Conservation (phyloP, 106 monocot genomes). For the Apostasia shenzhenica region DNA sequence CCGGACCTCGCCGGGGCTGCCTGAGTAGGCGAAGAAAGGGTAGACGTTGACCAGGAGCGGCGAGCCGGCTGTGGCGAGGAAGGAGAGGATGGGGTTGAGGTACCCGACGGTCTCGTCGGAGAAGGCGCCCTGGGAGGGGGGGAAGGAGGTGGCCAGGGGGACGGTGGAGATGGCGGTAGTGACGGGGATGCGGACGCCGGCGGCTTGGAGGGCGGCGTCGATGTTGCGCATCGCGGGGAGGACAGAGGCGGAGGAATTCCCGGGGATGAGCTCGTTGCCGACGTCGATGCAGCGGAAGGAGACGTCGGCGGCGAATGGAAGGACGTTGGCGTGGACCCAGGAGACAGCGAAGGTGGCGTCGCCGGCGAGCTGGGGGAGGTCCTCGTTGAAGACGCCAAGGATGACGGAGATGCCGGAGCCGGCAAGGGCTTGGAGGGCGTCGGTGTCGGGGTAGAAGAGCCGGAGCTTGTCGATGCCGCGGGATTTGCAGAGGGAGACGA, state of each 20-base stretch:
- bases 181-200: constrained; percentile 11
- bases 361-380: constrained; percentile 18
- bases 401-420: constrained; percentile 17
- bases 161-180: constrained; percentile 10
- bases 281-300: constrained; percentile 42
- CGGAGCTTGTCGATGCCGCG: constrained; percentile 19
- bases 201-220: constrained; percentile 2
- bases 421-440: constrained; percentile 11
- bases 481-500: constrained; percentile 17
- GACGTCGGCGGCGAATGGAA: constrained; percentile 8
- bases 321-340: constrained; percentile 23
- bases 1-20: neutral
- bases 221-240: constrained; percentile 32
- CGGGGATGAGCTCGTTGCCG: constrained; percentile 80
- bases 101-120: neutral
- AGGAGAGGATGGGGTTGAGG: constrained; percentile 1
- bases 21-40: constrained; percentile 17
- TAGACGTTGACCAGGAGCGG: constrained; percentile 17
- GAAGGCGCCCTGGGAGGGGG: constrained; percentile 19
- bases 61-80: neutral
- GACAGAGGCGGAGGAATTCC: constrained; percentile 21
- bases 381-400: constrained; percentile 19
- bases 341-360: constrained; percentile 9
- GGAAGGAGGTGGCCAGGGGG: constrained; percentile 11
- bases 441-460: constrained; percentile 21